Percentiles rank a stretch among this genome's conserved stretches.
These are phyloP conservation scores for Exophiala aquamarina DNA, from an alignment of 2,329 filamentous ascomycete genomes.

Conservation along the genomic window DNA sequence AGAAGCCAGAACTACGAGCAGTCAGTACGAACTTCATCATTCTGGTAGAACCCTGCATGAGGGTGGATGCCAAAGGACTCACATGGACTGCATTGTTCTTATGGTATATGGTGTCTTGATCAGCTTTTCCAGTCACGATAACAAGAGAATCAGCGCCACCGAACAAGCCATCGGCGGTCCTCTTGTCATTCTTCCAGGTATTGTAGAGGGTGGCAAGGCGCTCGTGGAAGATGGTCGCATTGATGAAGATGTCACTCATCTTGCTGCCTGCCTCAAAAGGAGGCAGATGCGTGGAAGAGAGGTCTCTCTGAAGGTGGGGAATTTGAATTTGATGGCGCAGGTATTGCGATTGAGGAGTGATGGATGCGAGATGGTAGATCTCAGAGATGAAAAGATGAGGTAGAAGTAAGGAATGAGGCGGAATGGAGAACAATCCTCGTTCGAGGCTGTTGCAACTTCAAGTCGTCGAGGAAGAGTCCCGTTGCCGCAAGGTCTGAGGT, in stretches of 20 bases:
- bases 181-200: constrained; percentile 96
- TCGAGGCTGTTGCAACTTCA: background rate
- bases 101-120: constrained; percentile 77
- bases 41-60: background rate
- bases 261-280: constrained; percentile 27
- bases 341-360: background rate
- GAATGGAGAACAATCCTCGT: background rate
- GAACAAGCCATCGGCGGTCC: constrained; percentile 73
- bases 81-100: constrained; percentile 98
- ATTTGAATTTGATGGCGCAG: background rate
- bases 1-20: constrained; percentile 84
- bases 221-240: constrained; percentile 90
- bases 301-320: background rate
- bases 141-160: constrained; percentile 82
- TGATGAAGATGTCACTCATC: constrained; percentile 85
- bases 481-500: too few species aligned
- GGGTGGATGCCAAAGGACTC: constrained; percentile 41
- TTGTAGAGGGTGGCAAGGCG: constrained; percentile 82
- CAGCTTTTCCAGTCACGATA: constrained; percentile 91
- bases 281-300: constrained; percentile 10
- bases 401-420: background rate
- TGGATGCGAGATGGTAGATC: too few species aligned
- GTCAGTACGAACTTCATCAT: background rate
- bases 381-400: background rate
- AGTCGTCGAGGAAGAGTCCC: too few species aligned